Evolutionary conservation across 2,329 filamentous ascomycete genomes (phyloP).

Genomic region (Fusarium buharicum): DNA sequence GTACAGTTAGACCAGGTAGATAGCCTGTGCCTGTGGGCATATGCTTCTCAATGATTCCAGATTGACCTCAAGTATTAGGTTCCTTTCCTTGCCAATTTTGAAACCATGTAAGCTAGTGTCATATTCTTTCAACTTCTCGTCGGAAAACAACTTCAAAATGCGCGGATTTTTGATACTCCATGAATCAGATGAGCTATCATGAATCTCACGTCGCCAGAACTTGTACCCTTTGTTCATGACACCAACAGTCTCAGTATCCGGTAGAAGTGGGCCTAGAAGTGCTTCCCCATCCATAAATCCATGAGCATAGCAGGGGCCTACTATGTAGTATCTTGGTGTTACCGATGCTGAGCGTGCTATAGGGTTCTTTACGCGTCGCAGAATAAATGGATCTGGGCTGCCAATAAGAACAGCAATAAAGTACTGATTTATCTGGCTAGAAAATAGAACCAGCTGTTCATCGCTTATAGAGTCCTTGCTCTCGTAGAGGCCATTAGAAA

Average conservation of each 20-base stretch:
- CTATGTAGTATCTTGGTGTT: neutral
- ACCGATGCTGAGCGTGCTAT: neutral
- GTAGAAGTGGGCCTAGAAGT: neutral
- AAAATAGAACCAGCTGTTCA: too few relatives aligned
- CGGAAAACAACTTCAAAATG: neutral
- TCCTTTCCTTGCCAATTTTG: neutral
- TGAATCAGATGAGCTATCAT: neutral
- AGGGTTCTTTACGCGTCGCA: neutral
- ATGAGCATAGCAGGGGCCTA: neutral
- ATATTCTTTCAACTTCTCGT: neutral
- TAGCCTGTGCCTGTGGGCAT: neutral
- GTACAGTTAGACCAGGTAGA: neutral
- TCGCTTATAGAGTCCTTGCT: too few relatives aligned
- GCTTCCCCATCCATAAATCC: neutral
- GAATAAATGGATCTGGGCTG: neutral
- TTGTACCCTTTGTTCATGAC: neutral
- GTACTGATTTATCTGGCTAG: too few relatives aligned
- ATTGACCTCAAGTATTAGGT: neutral
- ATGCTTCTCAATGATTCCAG: neutral
- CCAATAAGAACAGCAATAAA: neutral
- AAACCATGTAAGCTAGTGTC: neutral
- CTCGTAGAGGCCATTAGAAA: too few relatives aligned
- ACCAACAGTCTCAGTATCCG: neutral
- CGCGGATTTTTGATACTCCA: neutral
- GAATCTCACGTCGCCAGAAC: neutral